These are phyloP conservation scores for rapeseed (Brassica napus) DNA, from an alignment of 345 rosid species.

Conservation along the genomic window Da-Ae NC_063445.1:19408501-19409000, in stretches of 20 bases:
- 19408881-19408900: slow-evolving; percentile 56
- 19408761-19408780: slow-evolving; percentile 77
- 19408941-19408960: slow-evolving; percentile 91
- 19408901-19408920: slow-evolving; percentile 54
- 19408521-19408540: slow-evolving; percentile 15
- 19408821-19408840: slow-evolving; percentile 59
- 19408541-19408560: slow-evolving; percentile 21
- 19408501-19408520: not conserved
- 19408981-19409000: slow-evolving; percentile 57
- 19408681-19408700: slow-evolving; percentile 27
- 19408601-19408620: slow-evolving; percentile 19
- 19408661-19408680: slow-evolving; percentile 14
- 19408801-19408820: slow-evolving; percentile 58
- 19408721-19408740: slow-evolving; percentile 54
- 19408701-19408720: slow-evolving; percentile 41
- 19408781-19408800: slow-evolving; percentile 63
- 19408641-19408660: slow-evolving; percentile 35
- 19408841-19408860: slow-evolving; percentile 48
- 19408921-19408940: slow-evolving; percentile 86
- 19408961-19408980: slow-evolving; percentile 93
- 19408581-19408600: not conserved
- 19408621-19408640: slow-evolving; percentile 16
- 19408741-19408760: slow-evolving; percentile 66
- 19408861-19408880: slow-evolving; percentile 58
- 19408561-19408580: slow-evolving; percentile 4